phyloP scores from a whole-genome alignment of 2,329 filamentous ascomycete species.

The Cladophialophora carrionii region DNA sequence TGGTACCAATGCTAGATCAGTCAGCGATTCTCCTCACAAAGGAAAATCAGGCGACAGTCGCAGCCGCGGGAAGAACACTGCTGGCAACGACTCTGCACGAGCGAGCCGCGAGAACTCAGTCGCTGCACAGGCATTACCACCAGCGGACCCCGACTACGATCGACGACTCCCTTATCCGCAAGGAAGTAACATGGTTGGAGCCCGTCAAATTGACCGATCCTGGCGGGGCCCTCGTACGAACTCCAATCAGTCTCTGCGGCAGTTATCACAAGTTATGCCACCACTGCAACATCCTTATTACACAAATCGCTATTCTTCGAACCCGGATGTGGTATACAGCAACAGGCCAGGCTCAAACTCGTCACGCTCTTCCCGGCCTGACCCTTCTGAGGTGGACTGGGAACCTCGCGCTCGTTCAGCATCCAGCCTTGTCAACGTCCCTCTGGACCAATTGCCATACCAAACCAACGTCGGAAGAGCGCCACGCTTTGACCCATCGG shows the following conservation, averaged over 20 bases:
- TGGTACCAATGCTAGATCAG: slow-evolving; percentile 28
- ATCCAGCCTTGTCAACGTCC: slow-evolving; percentile 42
- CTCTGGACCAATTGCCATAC: slow-evolving; percentile 42
- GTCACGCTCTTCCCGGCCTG: slow-evolving; percentile 45
- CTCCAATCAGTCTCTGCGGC: slow-evolving; percentile 46
- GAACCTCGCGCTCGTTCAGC: slow-evolving; percentile 47
- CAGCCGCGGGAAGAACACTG: slow-evolving; percentile 32
- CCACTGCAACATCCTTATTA: slow-evolving; percentile 40
- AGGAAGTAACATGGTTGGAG: slow-evolving; percentile 46
- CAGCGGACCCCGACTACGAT: slow-evolving; percentile 44
- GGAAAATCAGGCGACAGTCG: slow-evolving; percentile 30
- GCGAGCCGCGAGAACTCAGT: slow-evolving; percentile 33
- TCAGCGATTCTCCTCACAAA: slow-evolving; percentile 32
- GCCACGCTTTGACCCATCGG: slow-evolving; percentile 40
- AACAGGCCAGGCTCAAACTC: slow-evolving; percentile 42
- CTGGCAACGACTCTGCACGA: slow-evolving; percentile 24
- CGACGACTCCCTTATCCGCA: slow-evolving; percentile 54
- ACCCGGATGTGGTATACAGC: slow-evolving; percentile 45
- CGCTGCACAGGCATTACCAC: slow-evolving; percentile 26
- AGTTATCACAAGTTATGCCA: slow-evolving; percentile 37
- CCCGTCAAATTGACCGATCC: slow-evolving; percentile 42
- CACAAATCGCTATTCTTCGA: slow-evolving; percentile 40
- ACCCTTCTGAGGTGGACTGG: slow-evolving; percentile 56
- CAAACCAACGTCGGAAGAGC: slow-evolving; percentile 41
- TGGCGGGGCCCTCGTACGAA: slow-evolving; percentile 51